Percentiles rank a stretch among this genome's conserved stretches.
Evolutionary conservation across 345 rosid species (phyloP).

Genomic region (Theobroma cacao): DNA sequence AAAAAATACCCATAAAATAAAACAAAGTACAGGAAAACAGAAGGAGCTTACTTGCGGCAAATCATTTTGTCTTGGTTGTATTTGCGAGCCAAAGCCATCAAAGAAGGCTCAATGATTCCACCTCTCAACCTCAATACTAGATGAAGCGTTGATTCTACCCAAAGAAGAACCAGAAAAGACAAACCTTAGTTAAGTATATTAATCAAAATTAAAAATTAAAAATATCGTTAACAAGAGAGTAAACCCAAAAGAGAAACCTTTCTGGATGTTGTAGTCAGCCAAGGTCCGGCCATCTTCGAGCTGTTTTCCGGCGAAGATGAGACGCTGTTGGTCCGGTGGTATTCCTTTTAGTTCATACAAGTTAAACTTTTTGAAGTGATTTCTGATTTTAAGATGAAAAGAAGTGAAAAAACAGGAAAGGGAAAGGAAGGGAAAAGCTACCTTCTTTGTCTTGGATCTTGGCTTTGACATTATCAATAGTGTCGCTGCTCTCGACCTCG

Average conservation of each 20-base stretch:
- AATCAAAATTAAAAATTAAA: background rate
- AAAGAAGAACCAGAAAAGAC: background rate
- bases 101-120: constrained; percentile 90
- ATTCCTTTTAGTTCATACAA: constrained; percentile 43
- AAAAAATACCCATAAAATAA: background rate
- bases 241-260: constrained; percentile 38
- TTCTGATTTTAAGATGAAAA: background rate
- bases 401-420: background rate
- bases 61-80: constrained; percentile 89
- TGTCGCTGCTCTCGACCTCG: constrained; percentile 89
- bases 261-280: constrained; percentile 90
- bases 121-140: constrained; percentile 84
- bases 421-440: background rate
- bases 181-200: background rate
- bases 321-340: constrained; percentile 90
- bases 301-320: constrained; percentile 91
- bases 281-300: constrained; percentile 92
- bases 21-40: background rate
- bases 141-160: constrained; percentile 75
- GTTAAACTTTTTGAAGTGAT: background rate
- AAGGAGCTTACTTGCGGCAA: constrained; percentile 74
- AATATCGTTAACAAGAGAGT: background rate
- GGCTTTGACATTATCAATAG: constrained; percentile 88
- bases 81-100: constrained; percentile 90
- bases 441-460: constrained; percentile 97